A percentile compares a stretch with the other conserved stretches of the same genome.
These are phyloP conservation scores for Volvox reticuliferus DNA, from an alignment of 139 green algal species.

Conservation along the genomic window DNA sequence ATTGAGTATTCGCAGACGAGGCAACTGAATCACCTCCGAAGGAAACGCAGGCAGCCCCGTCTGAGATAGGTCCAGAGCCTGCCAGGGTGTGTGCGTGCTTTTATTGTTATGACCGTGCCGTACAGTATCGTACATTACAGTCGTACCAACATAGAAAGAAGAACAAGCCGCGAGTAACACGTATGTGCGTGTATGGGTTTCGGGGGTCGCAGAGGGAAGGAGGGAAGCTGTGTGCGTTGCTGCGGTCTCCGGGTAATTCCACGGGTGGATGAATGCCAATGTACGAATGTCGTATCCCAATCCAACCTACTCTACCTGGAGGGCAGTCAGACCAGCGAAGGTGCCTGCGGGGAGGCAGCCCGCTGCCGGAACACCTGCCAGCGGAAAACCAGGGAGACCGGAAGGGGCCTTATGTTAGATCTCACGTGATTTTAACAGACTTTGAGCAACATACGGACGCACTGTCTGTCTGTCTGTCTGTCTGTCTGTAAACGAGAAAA, in stretches of 20 bases:
- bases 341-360: slow-evolving; percentile 3
- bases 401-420: too few relatives aligned
- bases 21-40: slow-evolving; percentile 27
- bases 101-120: too few relatives aligned
- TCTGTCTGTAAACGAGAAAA: too few relatives aligned
- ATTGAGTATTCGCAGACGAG: slow-evolving; percentile 49
- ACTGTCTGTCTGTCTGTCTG: too few relatives aligned
- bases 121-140: not conserved
- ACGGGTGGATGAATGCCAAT: not conserved
- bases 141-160: not conserved
- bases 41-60: slow-evolving; percentile 43
- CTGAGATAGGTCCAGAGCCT: slow-evolving; percentile 35
- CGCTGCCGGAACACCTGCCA: slow-evolving; percentile 37
- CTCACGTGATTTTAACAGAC: too few relatives aligned
- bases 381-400: too few relatives aligned
- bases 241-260: not conserved
- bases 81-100: too few relatives aligned
- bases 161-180: too few relatives aligned
- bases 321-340: slow-evolving; percentile 10
- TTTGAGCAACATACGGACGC: too few relatives aligned
- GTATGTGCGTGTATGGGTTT: too few relatives aligned
- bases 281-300: not conserved
- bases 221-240: not conserved
- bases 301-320: slow-evolving; percentile 36
- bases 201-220: too few relatives aligned